Evolutionary conservation across 1,284 basidiomycete species (phyloP), one percentile per base, ranked within the genome.

Genomic region (Leccinum pallidistipes): DNA sequence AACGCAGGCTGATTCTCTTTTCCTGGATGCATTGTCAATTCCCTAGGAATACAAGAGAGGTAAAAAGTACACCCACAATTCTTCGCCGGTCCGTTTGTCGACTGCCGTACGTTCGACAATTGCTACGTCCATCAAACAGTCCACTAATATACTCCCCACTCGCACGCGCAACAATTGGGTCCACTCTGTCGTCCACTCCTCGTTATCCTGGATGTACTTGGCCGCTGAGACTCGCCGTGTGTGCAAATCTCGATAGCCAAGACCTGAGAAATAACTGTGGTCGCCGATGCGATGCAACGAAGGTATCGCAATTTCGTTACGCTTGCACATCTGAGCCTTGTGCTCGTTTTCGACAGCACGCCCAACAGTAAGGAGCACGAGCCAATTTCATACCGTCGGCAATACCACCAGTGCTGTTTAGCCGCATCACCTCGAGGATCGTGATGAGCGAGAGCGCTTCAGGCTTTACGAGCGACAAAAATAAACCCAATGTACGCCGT

Each of bases 361-460:
- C 0, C 96, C 97, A 31, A 98, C 85, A 0, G 82, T 76, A n/a
- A 97, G 78, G 80, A 0, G 92, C 93, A 1, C 94, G 84, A 1
- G 95, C 86, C 0, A 94, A 91, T 78, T 97, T 98, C 89, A 97
- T 94, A 1, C 96, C 97, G 58, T 92, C 88, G 0, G 81, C 72
- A 8, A 95, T 83, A 31, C 92, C 92, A 18, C 92, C 91, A 1
- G 85, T 82, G 5, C 91, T 90, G 50, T 90, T 85, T 51, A 95
- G 77, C 16, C 93, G 86, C 91, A 98, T 93, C 57, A 96, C 75
- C 74, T 98, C 95, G 38, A 97, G 82, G 65, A 98, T 94, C 3
- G 92, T 92, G 70, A 98, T 89, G 24, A 98, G 81, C 0, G 95
- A 94, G 9, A 98, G 82, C 64, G 91, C 91, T 56, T 92, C 86